Evolutionary conservation across 495 filamentous ascomycete genomes (phyloP), one percentile per base, ranked within the genome.

Genomic region (Lasiosphaeris hirsuta): DNA sequence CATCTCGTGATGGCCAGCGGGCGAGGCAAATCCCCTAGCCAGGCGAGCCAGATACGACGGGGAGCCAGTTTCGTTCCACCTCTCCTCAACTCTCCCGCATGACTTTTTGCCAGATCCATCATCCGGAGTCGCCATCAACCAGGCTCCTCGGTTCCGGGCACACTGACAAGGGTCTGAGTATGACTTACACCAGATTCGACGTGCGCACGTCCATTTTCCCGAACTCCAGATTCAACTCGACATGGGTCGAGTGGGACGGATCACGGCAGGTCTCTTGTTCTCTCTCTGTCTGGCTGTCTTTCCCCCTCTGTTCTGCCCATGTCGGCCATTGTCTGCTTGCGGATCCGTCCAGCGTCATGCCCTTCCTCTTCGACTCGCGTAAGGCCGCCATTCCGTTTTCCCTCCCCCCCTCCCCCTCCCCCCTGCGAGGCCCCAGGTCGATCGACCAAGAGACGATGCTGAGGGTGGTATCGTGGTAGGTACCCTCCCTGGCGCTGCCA

Each of bases 181-280:
- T 53, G 59, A 69, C 69, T 68, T 64, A 69, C 75, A 49, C 72
- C 70, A 55, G 86, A 87, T 69, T 89, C 86, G 11, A 89, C 84
- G 35, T 84, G 83, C 88, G 67, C 69, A 70, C 67, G 69, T 65
- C 63, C 67, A 36, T 64, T 61, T 60, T 58, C 43, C 57, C 61
- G 50, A 66, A 59, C 61, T 66, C 58, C 61, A 63, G 58, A 61
- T 52, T 54, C 40, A 48, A 58, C 50, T 40, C 47, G 49, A 59
- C 60, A 63, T 47, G 56, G 52, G 54, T 46, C 54, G 38, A 19
- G 54, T 60, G 41, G 57, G 58, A 56, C 57, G 56, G 34, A 60
- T 58, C 52, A 43, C 54, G 40, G 52, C 10, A 38, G 37, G 44
- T 56, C 55, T 57, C 34, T 23, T 39, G 10, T 17, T 19, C 7